phyloP scores from a whole-genome alignment of 1,139 yeast genomes.

The Blastobotrys buckinghamii region DNA sequence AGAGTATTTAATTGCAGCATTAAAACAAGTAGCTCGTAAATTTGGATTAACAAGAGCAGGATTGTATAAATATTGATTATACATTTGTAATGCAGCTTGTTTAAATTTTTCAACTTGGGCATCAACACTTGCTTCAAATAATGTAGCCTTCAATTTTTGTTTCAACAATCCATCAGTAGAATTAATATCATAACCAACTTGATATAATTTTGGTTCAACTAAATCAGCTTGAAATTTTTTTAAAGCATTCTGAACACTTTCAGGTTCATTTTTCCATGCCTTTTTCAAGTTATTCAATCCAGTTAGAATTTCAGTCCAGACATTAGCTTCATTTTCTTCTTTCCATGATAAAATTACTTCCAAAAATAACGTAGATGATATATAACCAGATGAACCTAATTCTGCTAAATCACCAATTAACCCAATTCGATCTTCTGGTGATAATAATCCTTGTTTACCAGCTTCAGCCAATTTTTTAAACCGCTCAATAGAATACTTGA shows the following conservation, averaged over 20 bases:
- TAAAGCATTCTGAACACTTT: slow-evolving; percentile 49
- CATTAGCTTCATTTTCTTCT: slow-evolving; percentile 42
- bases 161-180: slow-evolving; percentile 60
- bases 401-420: slow-evolving; percentile 78
- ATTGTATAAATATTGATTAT: slow-evolving; percentile 61
- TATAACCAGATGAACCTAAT: slow-evolving; percentile 66
- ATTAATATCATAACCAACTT: slow-evolving; percentile 62
- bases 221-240: slow-evolving; percentile 55
- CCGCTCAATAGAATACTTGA: slow-evolving; percentile 68
- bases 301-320: slow-evolving; percentile 66
- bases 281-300: slow-evolving; percentile 51
- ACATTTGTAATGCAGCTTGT: slow-evolving; percentile 50
- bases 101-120: slow-evolving; percentile 53
- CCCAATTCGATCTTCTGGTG: slow-evolving; percentile 82
- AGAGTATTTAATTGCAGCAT: slow-evolving; percentile 62
- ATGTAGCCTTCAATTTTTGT: slow-evolving; percentile 67
- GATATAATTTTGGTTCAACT: slow-evolving; percentile 50
- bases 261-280: slow-evolving; percentile 68
- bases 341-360: slow-evolving; percentile 64
- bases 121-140: slow-evolving; percentile 64
- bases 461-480: slow-evolving; percentile 69
- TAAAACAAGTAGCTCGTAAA: slow-evolving; percentile 66
- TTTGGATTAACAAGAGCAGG: slow-evolving; percentile 72
- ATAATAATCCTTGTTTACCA: slow-evolving; percentile 56
- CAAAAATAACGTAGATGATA: slow-evolving; percentile 59